These are phyloP conservation scores for Aegilops umbellulata DNA, from an alignment of 176 grass and related monocot species.

Conservation along the genomic window DNA sequence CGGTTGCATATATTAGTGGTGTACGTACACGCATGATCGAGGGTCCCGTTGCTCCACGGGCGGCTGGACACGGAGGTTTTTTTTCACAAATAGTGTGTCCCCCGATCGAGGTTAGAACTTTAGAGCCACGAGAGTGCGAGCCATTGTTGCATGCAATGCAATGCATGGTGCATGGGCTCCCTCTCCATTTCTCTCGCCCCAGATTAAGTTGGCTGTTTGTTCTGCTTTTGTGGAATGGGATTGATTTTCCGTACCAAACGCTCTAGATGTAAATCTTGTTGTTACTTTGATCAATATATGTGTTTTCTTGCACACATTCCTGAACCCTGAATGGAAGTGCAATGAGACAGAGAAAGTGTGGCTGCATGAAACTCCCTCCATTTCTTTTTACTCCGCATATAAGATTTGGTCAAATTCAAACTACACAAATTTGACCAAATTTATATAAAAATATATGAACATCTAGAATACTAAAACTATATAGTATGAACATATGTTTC, in stretches of 20 bases:
- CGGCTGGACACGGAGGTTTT: neutral
- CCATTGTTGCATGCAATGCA: neutral
- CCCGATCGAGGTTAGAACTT: slow-evolving; percentile 44
- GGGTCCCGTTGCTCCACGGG: neutral
- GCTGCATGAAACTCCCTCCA: too few species aligned
- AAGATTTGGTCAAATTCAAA: too few species aligned
- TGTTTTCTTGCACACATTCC: neutral
- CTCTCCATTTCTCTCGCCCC: neutral
- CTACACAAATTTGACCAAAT: too few species aligned
- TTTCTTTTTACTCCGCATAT: too few species aligned
- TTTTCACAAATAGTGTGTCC: slow-evolving; percentile 4
- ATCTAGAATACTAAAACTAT: too few species aligned
- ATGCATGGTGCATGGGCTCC: neutral
- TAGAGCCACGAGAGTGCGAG: slow-evolving; percentile 24
- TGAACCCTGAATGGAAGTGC: neutral
- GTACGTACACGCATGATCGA: neutral
- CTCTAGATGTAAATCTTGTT: neutral
- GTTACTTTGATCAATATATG: neutral
- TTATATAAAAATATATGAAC: too few species aligned
- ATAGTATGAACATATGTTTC: too few species aligned
- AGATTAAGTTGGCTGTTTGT: slow-evolving; percentile 38
- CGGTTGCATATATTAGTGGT: slow-evolving; percentile 12
- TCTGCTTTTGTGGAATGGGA: slow-evolving; percentile 46
- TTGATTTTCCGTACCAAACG: neutral
- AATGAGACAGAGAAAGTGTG: neutral